Evolutionary conservation across 352 stramenopile species (phyloP).

Genomic region (Pythium brachiatum): DNA sequence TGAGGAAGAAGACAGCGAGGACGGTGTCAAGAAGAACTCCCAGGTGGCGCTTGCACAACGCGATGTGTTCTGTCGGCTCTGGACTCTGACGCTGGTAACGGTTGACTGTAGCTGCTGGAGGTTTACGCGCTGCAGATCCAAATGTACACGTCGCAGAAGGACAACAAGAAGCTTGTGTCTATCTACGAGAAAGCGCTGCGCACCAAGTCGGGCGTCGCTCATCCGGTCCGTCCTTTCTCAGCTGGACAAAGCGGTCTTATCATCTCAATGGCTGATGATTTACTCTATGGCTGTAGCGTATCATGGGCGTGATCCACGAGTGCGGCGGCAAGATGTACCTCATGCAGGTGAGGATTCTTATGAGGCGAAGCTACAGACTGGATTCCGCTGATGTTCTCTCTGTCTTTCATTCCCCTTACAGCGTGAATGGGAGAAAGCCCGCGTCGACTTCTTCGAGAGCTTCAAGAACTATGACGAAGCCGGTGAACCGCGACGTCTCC

Average conservation of each 20-base stretch:
- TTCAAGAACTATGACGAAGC: conserved; percentile 97
- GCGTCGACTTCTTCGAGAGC: conserved; percentile 93
- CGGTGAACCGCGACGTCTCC: conserved; percentile 88
- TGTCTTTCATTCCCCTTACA: conserved; percentile 14
- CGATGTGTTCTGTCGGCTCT: background rate
- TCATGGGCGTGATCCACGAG: conserved; percentile 94
- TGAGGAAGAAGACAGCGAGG: conserved; percentile 80
- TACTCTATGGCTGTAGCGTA: conserved; percentile 47
- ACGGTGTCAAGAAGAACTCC: conserved; percentile 81
- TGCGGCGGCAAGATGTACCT: conserved; percentile 96
- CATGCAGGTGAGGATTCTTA: conserved; percentile 59
- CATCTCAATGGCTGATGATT: background rate
- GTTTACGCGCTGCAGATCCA: conserved; percentile 93
- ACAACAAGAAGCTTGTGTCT: conserved; percentile 93
- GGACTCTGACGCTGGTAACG: no score
- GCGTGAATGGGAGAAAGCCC: conserved; percentile 91
- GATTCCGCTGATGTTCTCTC: background rate
- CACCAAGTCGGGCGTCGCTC: conserved; percentile 88
- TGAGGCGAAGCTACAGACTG: background rate
- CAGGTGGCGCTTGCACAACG: conserved; percentile 30
- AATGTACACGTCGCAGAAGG: conserved; percentile 90
- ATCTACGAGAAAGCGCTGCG: conserved; percentile 91
- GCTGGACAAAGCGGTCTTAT: conserved; percentile 18
- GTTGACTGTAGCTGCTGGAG: conserved; percentile 89
- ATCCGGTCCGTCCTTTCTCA: conserved; percentile 67